Base-by-base conservation (phyloP, 2,329 filamentous ascomycete genomes). In the Pyrenophora seminiperda region DNA sequence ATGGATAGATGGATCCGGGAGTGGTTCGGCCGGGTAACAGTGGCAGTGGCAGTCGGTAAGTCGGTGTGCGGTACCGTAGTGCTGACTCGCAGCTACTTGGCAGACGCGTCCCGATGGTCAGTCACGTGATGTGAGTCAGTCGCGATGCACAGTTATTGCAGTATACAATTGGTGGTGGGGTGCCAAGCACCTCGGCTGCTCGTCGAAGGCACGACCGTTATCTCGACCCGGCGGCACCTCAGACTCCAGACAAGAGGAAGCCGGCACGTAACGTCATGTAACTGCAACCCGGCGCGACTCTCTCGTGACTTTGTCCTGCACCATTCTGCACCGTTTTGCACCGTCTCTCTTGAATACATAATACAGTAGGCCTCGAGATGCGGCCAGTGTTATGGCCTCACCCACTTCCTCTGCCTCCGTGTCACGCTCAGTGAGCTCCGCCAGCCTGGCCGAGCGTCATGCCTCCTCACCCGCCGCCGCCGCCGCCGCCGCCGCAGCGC, bases 391-490 rank as follows among this genome's bases (percentile, higher is more conserved):
- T 54, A 71, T 71, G 67, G 55, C 62, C 43, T 66, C 65, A 37
- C 61, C 34, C 49, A 61, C 59, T 37, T 37, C 58, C 39, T 62
- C 63, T 42, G 53, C 48, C 48, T 54, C 58, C 33, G 50, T 56
- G 40, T 64, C 66, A 33, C 64, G 63, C 51, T 66, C 67, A 36
- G 57, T 63, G 54, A 70, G 68, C 65, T 61, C 65, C 34, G 53
- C 41, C 42, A 69, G 66, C 56, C 44, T 65, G 9, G 42, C 59
- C 24, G 47, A 55, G 18, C 59, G 57, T 30, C 53, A 51, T 15
- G 33, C 55, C 34, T 63, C 55, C 34, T 63, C 64, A 20, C 52
- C 56, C 37, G 37, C 37, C 10, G 9, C 41, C 33, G 44, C 52
- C 9, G n/a, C n/a, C n/a, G n/a, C n/a, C n/a, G n/a, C 56, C 37